These are phyloP conservation scores for Dujonia santamariae DNA, from an alignment of 1,139 yeast species.

Conservation along the genomic window DNA sequence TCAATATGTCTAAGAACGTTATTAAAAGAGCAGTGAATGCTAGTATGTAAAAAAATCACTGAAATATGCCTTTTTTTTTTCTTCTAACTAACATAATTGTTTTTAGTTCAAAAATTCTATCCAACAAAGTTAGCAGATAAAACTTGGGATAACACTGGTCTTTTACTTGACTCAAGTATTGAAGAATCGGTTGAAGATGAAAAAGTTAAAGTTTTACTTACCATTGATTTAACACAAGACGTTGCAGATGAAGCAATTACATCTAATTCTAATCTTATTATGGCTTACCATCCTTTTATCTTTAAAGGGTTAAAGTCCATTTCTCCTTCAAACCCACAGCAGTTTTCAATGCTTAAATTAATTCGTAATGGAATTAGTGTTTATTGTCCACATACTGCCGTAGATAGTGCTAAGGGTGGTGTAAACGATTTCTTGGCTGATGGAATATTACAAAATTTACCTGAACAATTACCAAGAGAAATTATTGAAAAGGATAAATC, in stretches of 20 bases:
- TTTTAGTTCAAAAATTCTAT: slow-evolving; percentile 59
- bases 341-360: slow-evolving; percentile 65
- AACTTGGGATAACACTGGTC: slow-evolving; percentile 93
- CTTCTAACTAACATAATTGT: slow-evolving; percentile 14
- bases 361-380: slow-evolving; percentile 79
- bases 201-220: slow-evolving; percentile 53
- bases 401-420: slow-evolving; percentile 88
- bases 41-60: slow-evolving; percentile 25
- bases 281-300: slow-evolving; percentile 95
- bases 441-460: slow-evolving; percentile 43
- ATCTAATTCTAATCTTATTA: slow-evolving; percentile 48
- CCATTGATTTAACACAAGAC: slow-evolving; percentile 79
- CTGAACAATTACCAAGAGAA: slow-evolving; percentile 17
- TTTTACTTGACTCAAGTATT: slow-evolving; percentile 62
- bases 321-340: slow-evolving; percentile 71
- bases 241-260: slow-evolving; percentile 85
- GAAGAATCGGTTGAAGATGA: slow-evolving; percentile 15
- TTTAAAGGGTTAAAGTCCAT: slow-evolving; percentile 86
- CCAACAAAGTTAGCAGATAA: slow-evolving; percentile 77
- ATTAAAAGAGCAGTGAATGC: slow-evolving; percentile 46
- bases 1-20: slow-evolving; percentile 34
- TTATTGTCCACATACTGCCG: slow-evolving; percentile 94
- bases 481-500: slow-evolving; percentile 28
- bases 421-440: slow-evolving; percentile 89
- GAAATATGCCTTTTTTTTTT: too few relatives aligned